These are phyloP conservation scores for Mycena albidolilacea DNA, from an alignment of 768 basidiomycete genomes.

Conservation along the genomic window DNA sequence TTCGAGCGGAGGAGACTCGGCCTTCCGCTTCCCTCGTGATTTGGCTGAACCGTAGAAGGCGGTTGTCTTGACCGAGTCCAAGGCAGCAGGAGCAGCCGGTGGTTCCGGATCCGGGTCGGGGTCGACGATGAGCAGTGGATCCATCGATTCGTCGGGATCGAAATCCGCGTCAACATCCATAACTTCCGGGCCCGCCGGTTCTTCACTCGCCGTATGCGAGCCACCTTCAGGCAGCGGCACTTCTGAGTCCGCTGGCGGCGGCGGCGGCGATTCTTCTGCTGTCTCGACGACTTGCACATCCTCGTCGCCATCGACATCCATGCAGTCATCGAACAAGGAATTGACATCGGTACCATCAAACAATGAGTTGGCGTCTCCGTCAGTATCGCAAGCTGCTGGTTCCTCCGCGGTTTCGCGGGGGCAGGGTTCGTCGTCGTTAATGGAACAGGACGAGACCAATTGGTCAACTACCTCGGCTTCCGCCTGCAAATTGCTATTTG, in stretches of 20 bases:
- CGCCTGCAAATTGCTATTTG: constrained; percentile 28
- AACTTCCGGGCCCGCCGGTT: constrained; percentile 1
- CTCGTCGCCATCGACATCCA: constrained; percentile 17
- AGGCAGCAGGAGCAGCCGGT: constrained; percentile 3
- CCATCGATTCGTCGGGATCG: constrained; percentile 28
- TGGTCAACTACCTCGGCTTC: constrained; percentile 31
- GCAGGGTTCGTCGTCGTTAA: constrained; percentile 31
- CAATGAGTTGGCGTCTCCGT: constrained; percentile 23
- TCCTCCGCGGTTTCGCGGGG: background rate
- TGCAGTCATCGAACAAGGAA: constrained; percentile 1
- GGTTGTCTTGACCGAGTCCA: constrained; percentile 1
- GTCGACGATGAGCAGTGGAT: constrained; percentile 22
- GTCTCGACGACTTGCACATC: constrained; percentile 1
- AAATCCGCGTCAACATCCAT: constrained; percentile 17
- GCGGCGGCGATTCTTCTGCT: background rate
- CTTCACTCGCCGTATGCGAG: constrained; percentile 28
- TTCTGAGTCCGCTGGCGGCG: background rate
- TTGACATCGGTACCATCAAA: constrained; percentile 8
- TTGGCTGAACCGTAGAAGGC: constrained; percentile 32
- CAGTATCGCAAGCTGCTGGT: constrained; percentile 1
- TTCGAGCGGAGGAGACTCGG: constrained; percentile 20
- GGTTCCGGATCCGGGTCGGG: background rate
- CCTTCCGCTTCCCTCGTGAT: constrained; percentile 34
- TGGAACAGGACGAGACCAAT: constrained; percentile 20
- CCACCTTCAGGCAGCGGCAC: constrained; percentile 10